Percentiles rank a stretch among this genome's conserved stretches.
Conservation (phyloP, 208 protist genomes). For the Zelonia costaricensis region DNA sequence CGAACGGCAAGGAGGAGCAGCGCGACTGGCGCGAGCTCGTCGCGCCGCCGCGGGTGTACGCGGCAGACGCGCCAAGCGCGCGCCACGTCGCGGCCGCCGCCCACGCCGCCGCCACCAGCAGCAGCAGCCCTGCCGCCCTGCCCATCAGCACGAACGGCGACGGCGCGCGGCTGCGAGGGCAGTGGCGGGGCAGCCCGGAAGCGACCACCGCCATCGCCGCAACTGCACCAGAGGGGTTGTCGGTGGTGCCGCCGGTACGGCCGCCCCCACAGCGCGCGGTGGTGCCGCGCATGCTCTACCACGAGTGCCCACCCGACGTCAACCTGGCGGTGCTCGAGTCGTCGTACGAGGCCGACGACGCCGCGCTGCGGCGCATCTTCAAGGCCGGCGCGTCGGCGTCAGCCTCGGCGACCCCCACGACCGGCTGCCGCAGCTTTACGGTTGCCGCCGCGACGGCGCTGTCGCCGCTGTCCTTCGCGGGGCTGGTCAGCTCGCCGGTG, state of each 20-base stretch:
- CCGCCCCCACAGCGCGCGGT: not conserved
- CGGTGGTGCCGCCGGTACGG: not conserved
- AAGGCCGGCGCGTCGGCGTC: not conserved
- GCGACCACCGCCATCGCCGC: not conserved
- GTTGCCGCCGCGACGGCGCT: not conserved
- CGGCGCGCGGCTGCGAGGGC: too few species aligned
- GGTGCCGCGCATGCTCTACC: conserved; percentile 13
- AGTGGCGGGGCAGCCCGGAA: not conserved
- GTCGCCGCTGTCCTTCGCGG: not conserved
- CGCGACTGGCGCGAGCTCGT: conserved; percentile 28
- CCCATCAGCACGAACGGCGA: not conserved
- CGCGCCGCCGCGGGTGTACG: conserved; percentile 26
- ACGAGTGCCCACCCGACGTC: conserved; percentile 19
- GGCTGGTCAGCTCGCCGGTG: not conserved
- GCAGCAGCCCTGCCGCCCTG: too few species aligned
- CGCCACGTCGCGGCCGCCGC: not conserved
- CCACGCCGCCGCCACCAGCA: too few species aligned
- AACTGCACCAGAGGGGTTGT: too few species aligned
- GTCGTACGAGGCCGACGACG: conserved; percentile 18
- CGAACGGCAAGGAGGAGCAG: not conserved
- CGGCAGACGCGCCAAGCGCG: not conserved
- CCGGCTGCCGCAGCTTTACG: too few species aligned
- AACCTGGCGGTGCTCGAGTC: conserved; percentile 15
- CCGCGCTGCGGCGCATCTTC: conserved; percentile 7
- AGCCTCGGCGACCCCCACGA: too few species aligned